Percentiles rank a stretch among this genome's conserved stretches.
Conservation (phyloP, 2,329 filamentous ascomycete genomes). For the Epicoccum nigrum region DNA sequence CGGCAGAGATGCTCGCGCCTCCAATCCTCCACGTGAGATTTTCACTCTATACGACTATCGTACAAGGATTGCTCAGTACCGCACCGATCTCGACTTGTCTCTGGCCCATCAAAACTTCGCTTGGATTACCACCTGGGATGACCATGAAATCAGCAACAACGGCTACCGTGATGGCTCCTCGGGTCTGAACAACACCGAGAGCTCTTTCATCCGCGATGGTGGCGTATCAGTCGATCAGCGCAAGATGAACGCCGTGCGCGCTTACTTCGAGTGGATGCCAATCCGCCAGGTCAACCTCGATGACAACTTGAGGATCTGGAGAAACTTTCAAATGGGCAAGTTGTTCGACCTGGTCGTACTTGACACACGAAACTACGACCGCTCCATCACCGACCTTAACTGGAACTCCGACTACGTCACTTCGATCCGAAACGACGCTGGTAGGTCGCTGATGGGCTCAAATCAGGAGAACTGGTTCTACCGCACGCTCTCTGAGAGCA, state of each 20-base stretch:
- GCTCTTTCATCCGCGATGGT: constrained; percentile 48
- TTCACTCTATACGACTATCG: constrained; percentile 54
- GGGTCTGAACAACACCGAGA: constrained; percentile 52
- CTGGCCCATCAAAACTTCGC: constrained; percentile 48
- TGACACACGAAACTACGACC: constrained; percentile 49
- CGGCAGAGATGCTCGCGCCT: constrained; percentile 14
- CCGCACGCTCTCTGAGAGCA: constrained; percentile 51
- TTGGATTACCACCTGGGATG: constrained; percentile 57
- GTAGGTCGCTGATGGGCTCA: constrained; percentile 70
- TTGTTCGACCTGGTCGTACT: constrained; percentile 51
- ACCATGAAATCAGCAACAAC: constrained; percentile 51
- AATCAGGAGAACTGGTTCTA: constrained; percentile 70
- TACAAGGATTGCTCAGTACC: constrained; percentile 49
- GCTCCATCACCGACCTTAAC: constrained; percentile 28
- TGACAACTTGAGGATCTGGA: constrained; percentile 49
- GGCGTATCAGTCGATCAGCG: constrained; percentile 52
- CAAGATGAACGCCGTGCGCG: constrained; percentile 55
- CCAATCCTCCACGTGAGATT: constrained; percentile 27
- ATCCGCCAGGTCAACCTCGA: constrained; percentile 53
- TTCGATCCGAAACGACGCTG: constrained; percentile 67
- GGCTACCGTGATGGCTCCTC: constrained; percentile 49
- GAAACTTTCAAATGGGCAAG: constrained; percentile 47
- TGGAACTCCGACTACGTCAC: constrained; percentile 67
- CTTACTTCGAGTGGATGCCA: constrained; percentile 55
- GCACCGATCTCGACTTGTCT: constrained; percentile 50